Percentiles rank a stretch among this genome's conserved stretches.
phyloP scores from a whole-genome alignment of 495 filamentous ascomycete genomes.

The Diplogelasinospora grovesii region DNA sequence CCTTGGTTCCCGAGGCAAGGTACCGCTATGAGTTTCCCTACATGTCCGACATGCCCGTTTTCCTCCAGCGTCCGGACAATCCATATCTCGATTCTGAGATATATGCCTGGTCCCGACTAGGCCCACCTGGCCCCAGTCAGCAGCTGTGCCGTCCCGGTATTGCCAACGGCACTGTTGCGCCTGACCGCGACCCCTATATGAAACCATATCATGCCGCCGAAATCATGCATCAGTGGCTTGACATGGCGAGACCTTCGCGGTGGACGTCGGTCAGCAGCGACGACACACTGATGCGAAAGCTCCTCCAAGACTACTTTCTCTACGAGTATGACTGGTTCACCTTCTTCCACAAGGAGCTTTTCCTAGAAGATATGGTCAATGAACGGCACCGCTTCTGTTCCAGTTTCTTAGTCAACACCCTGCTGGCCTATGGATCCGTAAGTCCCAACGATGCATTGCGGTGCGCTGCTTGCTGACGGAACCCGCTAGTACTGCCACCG shows the following conservation, averaged over 20 bases:
- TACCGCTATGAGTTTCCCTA: constrained; percentile 38
- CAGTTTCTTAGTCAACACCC: constrained; percentile 28
- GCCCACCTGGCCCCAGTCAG: background rate
- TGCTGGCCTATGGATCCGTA: constrained; percentile 32
- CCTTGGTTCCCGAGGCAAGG: constrained; percentile 29
- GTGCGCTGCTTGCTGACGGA: background rate
- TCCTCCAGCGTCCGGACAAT: constrained; percentile 23
- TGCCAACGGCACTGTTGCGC: background rate
- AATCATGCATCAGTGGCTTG: constrained; percentile 26
- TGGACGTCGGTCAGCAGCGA: constrained; percentile 33
- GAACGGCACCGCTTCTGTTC: constrained; percentile 30
- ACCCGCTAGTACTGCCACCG: constrained; percentile 23
- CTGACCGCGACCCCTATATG: constrained; percentile 22
- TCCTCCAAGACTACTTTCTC: constrained; percentile 31
- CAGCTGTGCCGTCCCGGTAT: background rate
- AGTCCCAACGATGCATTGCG: too few relatives aligned
- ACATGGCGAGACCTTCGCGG: constrained; percentile 22
- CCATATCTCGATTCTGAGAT: constrained; percentile 34
- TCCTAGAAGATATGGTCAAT: constrained; percentile 30
- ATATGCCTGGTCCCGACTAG: constrained; percentile 17
- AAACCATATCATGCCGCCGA: constrained; percentile 30
- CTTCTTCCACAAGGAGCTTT: constrained; percentile 31
- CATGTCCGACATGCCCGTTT: constrained; percentile 29
- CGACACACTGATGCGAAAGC: constrained; percentile 24
- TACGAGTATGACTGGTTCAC: constrained; percentile 31